Percentiles rank a stretch among this genome's conserved stretches.
Conservation (phyloP, 2,329 filamentous ascomycete species). For the Clarireedia paspali region DNA sequence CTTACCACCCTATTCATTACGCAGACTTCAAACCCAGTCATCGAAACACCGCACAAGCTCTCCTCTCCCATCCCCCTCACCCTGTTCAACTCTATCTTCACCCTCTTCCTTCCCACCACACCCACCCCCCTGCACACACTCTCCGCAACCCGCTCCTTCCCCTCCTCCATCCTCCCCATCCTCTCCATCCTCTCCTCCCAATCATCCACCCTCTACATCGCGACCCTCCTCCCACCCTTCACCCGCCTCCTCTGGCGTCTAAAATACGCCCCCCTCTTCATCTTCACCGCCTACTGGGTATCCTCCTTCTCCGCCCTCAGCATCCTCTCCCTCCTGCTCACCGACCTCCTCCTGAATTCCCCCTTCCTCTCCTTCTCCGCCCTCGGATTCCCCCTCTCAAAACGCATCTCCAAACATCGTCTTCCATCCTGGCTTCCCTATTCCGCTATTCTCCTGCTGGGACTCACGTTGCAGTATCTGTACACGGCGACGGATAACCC, state of each 20-base stretch:
- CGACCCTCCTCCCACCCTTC: slow-evolving; percentile 37
- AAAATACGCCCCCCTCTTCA: slow-evolving; percentile 25
- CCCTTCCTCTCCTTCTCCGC: slow-evolving; percentile 27
- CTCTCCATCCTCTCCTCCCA: slow-evolving; percentile 38
- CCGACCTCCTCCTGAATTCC: slow-evolving; percentile 34
- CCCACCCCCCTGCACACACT: slow-evolving; percentile 30
- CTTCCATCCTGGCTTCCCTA: slow-evolving; percentile 9
- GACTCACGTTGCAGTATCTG: slow-evolving; percentile 35
- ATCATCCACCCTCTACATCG: slow-evolving; percentile 40
- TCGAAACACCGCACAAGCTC: slow-evolving; percentile 29
- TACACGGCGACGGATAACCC: slow-evolving; percentile 32
- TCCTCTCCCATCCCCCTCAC: slow-evolving; percentile 30
- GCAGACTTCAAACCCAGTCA: slow-evolving; percentile 31
- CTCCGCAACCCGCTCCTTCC: slow-evolving; percentile 36
- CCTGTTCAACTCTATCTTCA: slow-evolving; percentile 39
- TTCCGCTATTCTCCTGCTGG: slow-evolving; percentile 22
- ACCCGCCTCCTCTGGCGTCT: slow-evolving; percentile 17
- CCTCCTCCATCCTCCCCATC: slow-evolving; percentile 38
- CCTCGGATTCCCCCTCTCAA: too few relatives aligned
- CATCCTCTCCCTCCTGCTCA: slow-evolving; percentile 34
- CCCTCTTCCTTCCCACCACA: slow-evolving; percentile 37
- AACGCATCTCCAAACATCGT: too few relatives aligned
- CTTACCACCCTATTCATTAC: slow-evolving; percentile 34
- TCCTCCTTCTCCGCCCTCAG: slow-evolving; percentile 40
- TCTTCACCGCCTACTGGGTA: slow-evolving; percentile 39